Conservation (phyloP, 1,284 basidiomycete genomes). For the Ganoderma lucidum region DNA sequence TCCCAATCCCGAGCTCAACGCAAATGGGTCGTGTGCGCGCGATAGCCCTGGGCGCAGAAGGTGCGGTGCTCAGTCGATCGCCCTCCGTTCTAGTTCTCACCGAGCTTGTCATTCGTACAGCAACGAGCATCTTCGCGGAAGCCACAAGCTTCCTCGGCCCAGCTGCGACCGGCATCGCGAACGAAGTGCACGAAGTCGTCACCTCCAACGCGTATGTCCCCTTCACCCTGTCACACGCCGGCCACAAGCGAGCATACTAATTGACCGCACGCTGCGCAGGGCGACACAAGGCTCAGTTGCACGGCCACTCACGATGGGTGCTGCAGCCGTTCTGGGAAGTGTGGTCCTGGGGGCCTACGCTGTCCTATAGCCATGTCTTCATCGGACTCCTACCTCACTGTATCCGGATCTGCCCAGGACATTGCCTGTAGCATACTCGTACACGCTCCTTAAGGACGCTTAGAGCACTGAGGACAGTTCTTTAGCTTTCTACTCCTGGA, state of each 20-base stretch:
- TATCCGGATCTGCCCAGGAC: not conserved
- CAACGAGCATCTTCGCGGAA: not conserved
- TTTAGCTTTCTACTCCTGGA: not conserved
- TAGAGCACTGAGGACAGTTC: not conserved
- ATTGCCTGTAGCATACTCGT: conserved; percentile 1
- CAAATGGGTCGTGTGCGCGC: not conserved
- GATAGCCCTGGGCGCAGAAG: not conserved
- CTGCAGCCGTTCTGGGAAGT: not conserved
- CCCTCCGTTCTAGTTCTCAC: too few species aligned
- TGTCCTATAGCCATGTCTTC: not conserved
- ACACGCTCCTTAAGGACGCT: conserved; percentile 1
- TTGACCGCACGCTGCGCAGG: not conserved
- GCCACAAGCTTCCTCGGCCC: not conserved
- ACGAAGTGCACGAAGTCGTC: conserved; percentile 3
- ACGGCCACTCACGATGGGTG: conserved; percentile 7
- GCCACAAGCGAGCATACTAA: too few species aligned
- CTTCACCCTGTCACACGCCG: not conserved
- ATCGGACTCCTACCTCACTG: not conserved
- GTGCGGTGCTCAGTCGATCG: not conserved
- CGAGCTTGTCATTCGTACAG: not conserved
- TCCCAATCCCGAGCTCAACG: too few species aligned
- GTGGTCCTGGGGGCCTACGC: conserved; percentile 3
- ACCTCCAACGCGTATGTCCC: not conserved
- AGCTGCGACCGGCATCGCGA: not conserved
- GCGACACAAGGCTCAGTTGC: not conserved